Conservation (phyloP, 208 protist species). For the Leishmania major region DNA sequence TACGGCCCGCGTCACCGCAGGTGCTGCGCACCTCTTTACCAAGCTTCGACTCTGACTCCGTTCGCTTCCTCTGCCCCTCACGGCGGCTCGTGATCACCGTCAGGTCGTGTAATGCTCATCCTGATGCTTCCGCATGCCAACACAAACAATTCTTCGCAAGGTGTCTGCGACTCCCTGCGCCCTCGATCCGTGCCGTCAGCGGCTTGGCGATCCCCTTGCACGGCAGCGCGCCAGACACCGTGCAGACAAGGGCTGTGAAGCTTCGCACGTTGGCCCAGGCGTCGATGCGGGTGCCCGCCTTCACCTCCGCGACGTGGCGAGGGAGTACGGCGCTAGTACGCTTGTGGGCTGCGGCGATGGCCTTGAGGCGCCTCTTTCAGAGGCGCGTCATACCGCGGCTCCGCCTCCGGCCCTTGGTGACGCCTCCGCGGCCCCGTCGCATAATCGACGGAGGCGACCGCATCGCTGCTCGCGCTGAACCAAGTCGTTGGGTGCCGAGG, state of each 20-base stretch:
- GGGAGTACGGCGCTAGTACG: conserved; percentile 3
- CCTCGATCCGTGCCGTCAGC: neutral
- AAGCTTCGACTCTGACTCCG: conserved; percentile 5
- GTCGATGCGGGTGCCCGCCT: conserved; percentile 2
- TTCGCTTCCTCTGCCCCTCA: neutral
- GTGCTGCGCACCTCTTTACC: neutral
- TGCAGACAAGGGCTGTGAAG: neutral
- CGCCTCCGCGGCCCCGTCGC: neutral
- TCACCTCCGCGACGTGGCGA: neutral
- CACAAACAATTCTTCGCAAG: neutral
- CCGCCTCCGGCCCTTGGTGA: neutral
- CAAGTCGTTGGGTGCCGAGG: neutral
- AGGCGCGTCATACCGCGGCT: neutral
- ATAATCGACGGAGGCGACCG: neutral
- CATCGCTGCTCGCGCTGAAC: neutral
- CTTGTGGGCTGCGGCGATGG: neutral
- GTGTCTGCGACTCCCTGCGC: neutral
- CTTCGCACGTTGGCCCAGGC: neutral
- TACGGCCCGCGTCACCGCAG: neutral
- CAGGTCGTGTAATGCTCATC: neutral
- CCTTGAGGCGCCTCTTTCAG: neutral
- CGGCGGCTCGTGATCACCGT: neutral
- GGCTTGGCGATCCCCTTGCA: neutral
- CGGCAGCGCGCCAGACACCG: neutral
- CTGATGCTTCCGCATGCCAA: neutral